These are phyloP conservation scores for Syncephalis plumigaleata DNA, from an alignment of 371 early-diverging fungal genomes.

Conservation along the genomic window DNA sequence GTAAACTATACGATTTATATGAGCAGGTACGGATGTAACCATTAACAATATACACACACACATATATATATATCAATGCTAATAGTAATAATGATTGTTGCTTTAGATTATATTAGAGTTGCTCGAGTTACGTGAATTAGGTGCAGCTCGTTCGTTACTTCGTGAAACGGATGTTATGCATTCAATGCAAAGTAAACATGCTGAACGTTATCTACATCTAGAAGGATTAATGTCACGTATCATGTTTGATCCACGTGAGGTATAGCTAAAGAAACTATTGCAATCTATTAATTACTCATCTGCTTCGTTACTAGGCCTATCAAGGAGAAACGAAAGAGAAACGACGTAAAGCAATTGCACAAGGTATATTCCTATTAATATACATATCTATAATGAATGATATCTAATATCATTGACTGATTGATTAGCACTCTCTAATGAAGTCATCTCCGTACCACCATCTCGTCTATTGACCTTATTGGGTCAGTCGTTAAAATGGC, in stretches of 20 bases:
- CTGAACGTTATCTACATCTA: conserved; percentile 66
- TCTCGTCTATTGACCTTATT: conserved; percentile 61
- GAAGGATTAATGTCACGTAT: conserved; percentile 54
- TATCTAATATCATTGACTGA: not conserved
- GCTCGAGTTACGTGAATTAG: conserved; percentile 59
- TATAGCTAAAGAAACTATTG: conserved; percentile 2
- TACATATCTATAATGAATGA: not conserved
- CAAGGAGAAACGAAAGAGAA: conserved; percentile 38
- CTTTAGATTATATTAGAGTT: conserved; percentile 66
- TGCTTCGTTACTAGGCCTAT: conserved; percentile 13
- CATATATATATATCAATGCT: not conserved
- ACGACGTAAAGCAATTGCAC: conserved; percentile 51
- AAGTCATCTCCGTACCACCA: conserved; percentile 62
- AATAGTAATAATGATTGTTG: conserved; percentile 1
- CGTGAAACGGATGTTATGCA: conserved; percentile 79
- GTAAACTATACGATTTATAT: conserved; percentile 63
- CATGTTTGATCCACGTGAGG: conserved; percentile 35
- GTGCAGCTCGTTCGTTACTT: conserved; percentile 68
- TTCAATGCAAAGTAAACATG: conserved; percentile 39
- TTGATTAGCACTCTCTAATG: conserved; percentile 27
- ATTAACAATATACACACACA: not conserved
- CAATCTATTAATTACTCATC: not conserved
- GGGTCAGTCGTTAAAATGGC: conserved; percentile 73
- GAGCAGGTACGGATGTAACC: conserved; percentile 47
- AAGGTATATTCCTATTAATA: conserved; percentile 16